Percentiles rank a stretch among this genome's conserved stretches.
Evolutionary conservation across 2,329 filamentous ascomycete genomes (phyloP).

Genomic region (Grosmannia serpens): DNA sequence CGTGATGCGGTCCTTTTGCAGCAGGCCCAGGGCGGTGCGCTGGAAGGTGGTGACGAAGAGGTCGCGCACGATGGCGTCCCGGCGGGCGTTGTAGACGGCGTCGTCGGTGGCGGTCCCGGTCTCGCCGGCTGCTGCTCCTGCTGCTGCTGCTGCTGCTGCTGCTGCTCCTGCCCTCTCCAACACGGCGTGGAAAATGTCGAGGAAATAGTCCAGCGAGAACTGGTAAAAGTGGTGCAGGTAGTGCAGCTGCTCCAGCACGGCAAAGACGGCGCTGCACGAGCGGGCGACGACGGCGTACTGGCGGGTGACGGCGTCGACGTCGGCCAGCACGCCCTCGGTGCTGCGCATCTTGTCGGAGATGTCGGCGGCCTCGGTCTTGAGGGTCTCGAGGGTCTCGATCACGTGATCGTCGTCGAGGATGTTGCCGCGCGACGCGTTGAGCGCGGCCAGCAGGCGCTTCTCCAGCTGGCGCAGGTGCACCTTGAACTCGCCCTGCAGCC

Average conservation of each 20-base stretch:
- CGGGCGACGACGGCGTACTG: conserved; percentile 89
- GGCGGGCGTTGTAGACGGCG: conserved; percentile 52
- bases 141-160: conserved; percentile 42
- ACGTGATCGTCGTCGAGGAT: conserved; percentile 98
- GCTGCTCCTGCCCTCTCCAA: conserved; percentile 36
- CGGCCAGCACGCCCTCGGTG: conserved; percentile 95
- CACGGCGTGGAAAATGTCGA: conserved; percentile 93
- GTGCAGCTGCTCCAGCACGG: conserved; percentile 90
- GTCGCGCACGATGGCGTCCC: conserved; percentile 83
- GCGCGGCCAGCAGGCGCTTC: conserved; percentile 82
- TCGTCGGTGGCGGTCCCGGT: conserved; percentile 45
- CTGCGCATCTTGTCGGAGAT: conserved; percentile 94
- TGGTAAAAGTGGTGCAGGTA: conserved; percentile 99
- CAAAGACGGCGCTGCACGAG: conserved; percentile 95
- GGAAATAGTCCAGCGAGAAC: conserved; percentile 96
- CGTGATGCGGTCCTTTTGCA: conserved; percentile 90
- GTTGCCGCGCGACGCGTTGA: conserved; percentile 95
- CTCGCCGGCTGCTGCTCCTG: conserved; percentile 55
- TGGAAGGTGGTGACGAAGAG: conserved; percentile 87
- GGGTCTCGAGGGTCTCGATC: conserved; percentile 91
- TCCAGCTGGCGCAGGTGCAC: conserved; percentile 93
- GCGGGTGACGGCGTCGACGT: conserved; percentile 90
- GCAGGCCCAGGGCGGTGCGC: conserved; percentile 80
- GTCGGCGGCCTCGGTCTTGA: conserved; percentile 95
- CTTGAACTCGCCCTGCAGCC: conserved; percentile 97